Conservation (phyloP, 371 early-diverging fungal species). For the Rhizopus arrhizus region DNA sequence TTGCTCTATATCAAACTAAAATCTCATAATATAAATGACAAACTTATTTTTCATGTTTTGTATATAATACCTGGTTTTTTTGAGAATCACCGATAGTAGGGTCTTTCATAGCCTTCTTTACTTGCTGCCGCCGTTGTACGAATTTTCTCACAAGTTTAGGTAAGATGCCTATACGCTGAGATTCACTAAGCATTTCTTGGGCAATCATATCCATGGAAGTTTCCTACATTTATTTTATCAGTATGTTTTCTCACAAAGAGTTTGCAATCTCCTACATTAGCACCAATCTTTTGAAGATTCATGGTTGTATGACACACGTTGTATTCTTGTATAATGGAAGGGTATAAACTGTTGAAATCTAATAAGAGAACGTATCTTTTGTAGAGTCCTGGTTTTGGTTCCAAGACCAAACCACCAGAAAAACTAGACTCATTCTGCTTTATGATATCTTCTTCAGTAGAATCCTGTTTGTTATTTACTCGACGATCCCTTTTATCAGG, state of each 20-base stretch:
- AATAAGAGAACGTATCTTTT: slow-evolving; percentile 95
- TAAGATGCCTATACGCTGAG: slow-evolving; percentile 77
- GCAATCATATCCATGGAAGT: slow-evolving; percentile 31
- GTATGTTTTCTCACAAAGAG: slow-evolving; percentile 1
- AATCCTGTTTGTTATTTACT: background rate
- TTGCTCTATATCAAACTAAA: slow-evolving; percentile 91
- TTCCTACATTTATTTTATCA: background rate
- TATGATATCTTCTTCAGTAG: background rate
- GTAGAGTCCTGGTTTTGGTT: slow-evolving; percentile 97
- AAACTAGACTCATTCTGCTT: slow-evolving; percentile 20
- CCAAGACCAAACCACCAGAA: slow-evolving; percentile 96
- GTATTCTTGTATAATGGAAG: slow-evolving; percentile 99
- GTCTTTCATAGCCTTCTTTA: slow-evolving; percentile 90
- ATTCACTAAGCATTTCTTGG: slow-evolving; percentile 79
- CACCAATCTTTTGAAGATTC: slow-evolving; percentile 42
- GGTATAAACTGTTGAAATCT: slow-evolving; percentile 99
- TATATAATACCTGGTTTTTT: slow-evolving; percentile 56
- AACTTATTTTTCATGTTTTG: slow-evolving; percentile 46
- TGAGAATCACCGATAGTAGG: slow-evolving; percentile 34
- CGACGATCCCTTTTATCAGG: slow-evolving; percentile 73
- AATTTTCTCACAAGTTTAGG: slow-evolving; percentile 90
- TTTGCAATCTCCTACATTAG: slow-evolving; percentile 7
- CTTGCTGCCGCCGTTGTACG: slow-evolving; percentile 89
- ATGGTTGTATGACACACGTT: slow-evolving; percentile 99
- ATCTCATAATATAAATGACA: slow-evolving; percentile 3